A percentile compares a stretch with the other conserved stretches of the same genome.
Conservation (phyloP, 73 alveolate species). For the Tetrahymena thermophila region DNA sequence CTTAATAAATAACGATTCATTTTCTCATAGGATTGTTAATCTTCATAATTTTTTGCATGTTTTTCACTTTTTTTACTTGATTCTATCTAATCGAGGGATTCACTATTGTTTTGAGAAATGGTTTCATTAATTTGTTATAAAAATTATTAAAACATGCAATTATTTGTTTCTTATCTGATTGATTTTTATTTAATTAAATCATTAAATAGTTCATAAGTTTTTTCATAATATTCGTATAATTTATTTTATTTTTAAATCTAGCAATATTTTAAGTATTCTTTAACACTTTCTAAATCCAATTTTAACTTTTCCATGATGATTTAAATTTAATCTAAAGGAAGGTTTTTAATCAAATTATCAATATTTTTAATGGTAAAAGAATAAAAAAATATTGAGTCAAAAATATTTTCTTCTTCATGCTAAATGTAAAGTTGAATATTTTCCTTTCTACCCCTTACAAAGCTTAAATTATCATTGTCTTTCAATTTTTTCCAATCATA, state of each 20-base stretch:
- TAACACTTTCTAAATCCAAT: too few relatives aligned
- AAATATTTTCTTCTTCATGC: not conserved
- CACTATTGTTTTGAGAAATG: too few relatives aligned
- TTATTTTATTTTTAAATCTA: not conserved
- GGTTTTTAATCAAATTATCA: too few relatives aligned
- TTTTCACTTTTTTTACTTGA: not conserved
- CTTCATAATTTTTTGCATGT: not conserved
- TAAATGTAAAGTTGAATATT: not conserved
- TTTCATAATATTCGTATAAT: not conserved
- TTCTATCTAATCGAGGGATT: too few relatives aligned
- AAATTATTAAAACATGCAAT: too few relatives aligned
- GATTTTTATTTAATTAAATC: not conserved
- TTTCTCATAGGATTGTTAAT: too few relatives aligned
- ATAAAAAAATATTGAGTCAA: not conserved
- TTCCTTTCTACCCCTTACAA: not conserved
- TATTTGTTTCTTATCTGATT: too few relatives aligned
- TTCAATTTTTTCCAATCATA: not conserved
- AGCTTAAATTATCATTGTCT: not conserved
- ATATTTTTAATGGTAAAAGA: not conserved
- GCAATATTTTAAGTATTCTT: not conserved
- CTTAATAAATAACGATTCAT: not conserved
- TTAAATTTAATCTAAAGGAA: too few relatives aligned
- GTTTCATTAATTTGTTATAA: too few relatives aligned
- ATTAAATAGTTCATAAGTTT: not conserved
- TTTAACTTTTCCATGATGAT: not conserved